Base-by-base conservation (phyloP, 31 red algal genomes). In the Pterothamnion heteromorphum region DNA sequence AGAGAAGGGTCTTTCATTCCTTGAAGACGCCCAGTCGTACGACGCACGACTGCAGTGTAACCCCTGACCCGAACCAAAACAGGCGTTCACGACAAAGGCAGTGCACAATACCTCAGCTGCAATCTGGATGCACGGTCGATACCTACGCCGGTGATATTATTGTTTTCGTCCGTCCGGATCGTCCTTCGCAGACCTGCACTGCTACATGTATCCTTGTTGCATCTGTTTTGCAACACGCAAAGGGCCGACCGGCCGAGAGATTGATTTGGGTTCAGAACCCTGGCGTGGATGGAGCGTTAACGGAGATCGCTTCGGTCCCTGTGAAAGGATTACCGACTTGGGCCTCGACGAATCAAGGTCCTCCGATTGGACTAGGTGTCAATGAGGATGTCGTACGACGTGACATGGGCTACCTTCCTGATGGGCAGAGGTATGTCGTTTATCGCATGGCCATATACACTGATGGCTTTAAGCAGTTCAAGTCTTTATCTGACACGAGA, bases 381-480 rank as follows among this genome's bases (percentile, higher is more conserved):
- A 9, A 18, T 64, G 14, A n/a, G 14, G n/a, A n/a, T 9, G 9
- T 64, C 51, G 9, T 9, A n/a, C 51, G 51, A 18, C 14, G 51
- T 18, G 14, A 18, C 9, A 64, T 64, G 9, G 51, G 51, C 51
- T n/a, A 64, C n/a, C 51, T 64, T 18, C 51, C 51, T 9, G 51
- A 64, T n/a, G 51, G 9, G 14, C 51, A 64, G 51, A 9, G 51
- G n/a, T 64, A 64, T 18, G 9, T 64, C 51, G 9, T 64, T 18
- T 64, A 64, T n/a, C 51, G 51, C n/a, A 64, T 64, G 51, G 51
- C 51, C 14, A 9, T 64, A 18, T 64, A 64, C 51, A 64, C 51
- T 64, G 51, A 64, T n/a, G 51, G n/a, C n/a, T 64, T 64, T 64
- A 64, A 64, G n/a, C 51, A 64, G n/a, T 64, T 64, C 51, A 64